These are phyloP conservation scores for Geotrichum cucujoidarum DNA, from an alignment of 1,139 yeast genomes.

Conservation along the genomic window DNA sequence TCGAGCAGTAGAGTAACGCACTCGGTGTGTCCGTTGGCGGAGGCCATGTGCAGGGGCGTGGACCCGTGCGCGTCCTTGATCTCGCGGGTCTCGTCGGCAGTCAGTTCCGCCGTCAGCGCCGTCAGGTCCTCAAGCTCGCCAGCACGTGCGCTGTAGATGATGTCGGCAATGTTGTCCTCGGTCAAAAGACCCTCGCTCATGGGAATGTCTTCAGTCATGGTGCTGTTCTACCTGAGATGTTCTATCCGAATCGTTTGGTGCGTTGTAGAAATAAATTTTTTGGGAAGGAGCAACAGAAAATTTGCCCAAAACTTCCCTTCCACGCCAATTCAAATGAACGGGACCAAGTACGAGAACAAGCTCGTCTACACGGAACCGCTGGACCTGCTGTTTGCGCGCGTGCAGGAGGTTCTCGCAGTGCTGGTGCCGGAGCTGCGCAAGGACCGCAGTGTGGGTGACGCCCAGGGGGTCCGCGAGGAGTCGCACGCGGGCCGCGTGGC, in stretches of 20 bases:
- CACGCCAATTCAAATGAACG: neutral
- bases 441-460: neutral
- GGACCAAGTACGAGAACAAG: slow-evolving; percentile 13
- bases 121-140: slow-evolving; percentile 76
- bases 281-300: slow-evolving; percentile 2
- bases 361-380: slow-evolving; percentile 15
- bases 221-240: too few species aligned
- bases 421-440: slow-evolving; percentile 9
- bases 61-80: slow-evolving; percentile 61
- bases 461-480: neutral
- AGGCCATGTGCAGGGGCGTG: slow-evolving; percentile 89
- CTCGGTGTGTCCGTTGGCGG: slow-evolving; percentile 81
- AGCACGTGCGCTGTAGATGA: slow-evolving; percentile 75
- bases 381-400: slow-evolving; percentile 15
- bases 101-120: slow-evolving; percentile 49
- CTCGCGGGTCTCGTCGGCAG: slow-evolving; percentile 24
- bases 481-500: slow-evolving; percentile 1
- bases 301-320: neutral
- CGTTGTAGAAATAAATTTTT: neutral
- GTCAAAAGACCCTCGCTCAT: slow-evolving; percentile 22
- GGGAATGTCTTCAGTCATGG: slow-evolving; percentile 2
- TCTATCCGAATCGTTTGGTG: too few species aligned
- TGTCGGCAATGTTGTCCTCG: slow-evolving; percentile 74
- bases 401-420: slow-evolving; percentile 3
- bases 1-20: slow-evolving; percentile 58